Percentiles rank a stretch among this genome's conserved stretches.
These are phyloP conservation scores for Polygonum aviculare DNA, from an alignment of 148 eudicot species.

Conservation along the genomic window DNA sequence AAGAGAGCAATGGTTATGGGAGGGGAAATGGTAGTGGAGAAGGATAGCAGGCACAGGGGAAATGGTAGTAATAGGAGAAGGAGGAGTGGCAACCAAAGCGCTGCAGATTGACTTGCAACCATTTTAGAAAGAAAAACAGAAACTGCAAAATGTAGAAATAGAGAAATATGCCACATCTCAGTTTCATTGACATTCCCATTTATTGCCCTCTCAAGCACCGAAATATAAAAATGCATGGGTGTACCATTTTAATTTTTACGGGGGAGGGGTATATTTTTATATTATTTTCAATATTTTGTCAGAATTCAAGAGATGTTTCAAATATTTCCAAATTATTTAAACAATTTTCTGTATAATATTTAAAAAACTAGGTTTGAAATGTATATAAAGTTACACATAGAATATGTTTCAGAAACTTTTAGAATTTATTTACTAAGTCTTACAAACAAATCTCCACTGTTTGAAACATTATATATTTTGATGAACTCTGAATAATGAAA, in stretches of 20 bases:
- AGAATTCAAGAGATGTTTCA: too few relatives aligned
- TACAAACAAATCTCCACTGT: too few relatives aligned
- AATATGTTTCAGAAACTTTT: too few relatives aligned
- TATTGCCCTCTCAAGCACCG: neutral
- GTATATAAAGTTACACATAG: too few relatives aligned
- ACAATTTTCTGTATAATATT: too few relatives aligned
- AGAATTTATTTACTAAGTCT: too few relatives aligned
- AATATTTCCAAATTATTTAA: too few relatives aligned
- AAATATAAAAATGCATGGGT: neutral
- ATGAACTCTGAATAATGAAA: too few relatives aligned
- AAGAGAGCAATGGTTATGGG: neutral
- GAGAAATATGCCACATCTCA: neutral
- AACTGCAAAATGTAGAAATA: neutral
- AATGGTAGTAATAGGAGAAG: neutral
- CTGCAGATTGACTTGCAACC: neutral
- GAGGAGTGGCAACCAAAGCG: neutral
- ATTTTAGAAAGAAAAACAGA: neutral
- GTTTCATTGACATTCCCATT: neutral
- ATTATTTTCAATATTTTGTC: too few relatives aligned
- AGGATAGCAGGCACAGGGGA: neutral
- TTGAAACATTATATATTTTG: too few relatives aligned
- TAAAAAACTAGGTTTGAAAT: too few relatives aligned
- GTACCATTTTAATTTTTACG: neutral
- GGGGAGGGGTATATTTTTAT: neutral
- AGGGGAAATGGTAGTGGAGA: neutral